Evolutionary conservation across 805 yeast species (phyloP), one percentile per base, ranked within the genome.

Genomic region (Pichia kluyveri): DNA sequence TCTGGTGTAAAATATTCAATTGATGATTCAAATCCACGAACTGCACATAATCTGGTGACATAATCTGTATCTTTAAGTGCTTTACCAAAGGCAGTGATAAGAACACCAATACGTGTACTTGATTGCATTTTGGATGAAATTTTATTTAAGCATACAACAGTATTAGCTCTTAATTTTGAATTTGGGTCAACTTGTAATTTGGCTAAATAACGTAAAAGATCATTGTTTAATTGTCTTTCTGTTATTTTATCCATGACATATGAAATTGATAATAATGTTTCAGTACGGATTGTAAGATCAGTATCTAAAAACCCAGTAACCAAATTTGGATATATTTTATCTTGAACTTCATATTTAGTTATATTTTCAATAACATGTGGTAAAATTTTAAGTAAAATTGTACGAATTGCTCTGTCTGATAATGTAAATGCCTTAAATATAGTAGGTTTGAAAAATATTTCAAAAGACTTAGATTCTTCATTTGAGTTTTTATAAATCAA

Each of bases 281-380:
- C 86, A 54, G 85, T 85, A 53, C 97, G 71, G 39, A 91, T 79
- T n/a, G 82, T 73, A 4, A 81, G 76, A 60, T 87, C 90, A 1
- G 93, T 79, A 61, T 91, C 99, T 34, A 82, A 78, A 57, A 91
- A 84, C 0, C 99, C 98, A 17, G 83, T 79, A n/a, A 82, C 66
- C 56, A 86, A 71, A 43, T 75, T 74, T 10, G 78, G 77, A 62
- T 86, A 87, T 1, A 93, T 73, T 54, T 77, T 80, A 54, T 75
- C 80, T 53, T 83, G 83, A 5, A 90, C 76, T 31, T 83, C 87
- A 41, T 74, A 65, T 38, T 77, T 78, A 3, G 78, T 70, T 23
- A 88, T 61, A 37, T 63, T 63, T 1, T 68, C 69, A 28, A 79
- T 69, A 51, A 76, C 79, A 15, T 68, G 62, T 0, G 89, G 82